Evolutionary conservation across 805 yeast species (phyloP).

Genomic region (Saccharomyces kudriavzevii): DNA sequence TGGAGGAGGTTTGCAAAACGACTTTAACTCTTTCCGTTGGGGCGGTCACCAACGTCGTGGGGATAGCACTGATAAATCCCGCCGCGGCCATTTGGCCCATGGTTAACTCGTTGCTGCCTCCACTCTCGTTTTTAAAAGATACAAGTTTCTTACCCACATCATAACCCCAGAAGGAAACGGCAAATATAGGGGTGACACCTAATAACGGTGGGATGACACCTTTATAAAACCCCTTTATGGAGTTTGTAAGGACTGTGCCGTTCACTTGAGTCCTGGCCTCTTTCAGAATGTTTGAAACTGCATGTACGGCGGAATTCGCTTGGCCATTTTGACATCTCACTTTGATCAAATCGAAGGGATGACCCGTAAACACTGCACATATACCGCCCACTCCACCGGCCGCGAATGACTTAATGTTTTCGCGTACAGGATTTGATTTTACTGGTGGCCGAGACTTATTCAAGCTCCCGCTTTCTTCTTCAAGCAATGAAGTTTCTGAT

Average conservation of each 20-base stretch:
- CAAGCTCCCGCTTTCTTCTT: conserved; percentile 4
- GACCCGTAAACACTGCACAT: conserved; percentile 92
- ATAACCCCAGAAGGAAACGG: conserved; percentile 97
- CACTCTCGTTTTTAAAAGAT: conserved; percentile 32
- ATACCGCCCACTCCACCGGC: conserved; percentile 97
- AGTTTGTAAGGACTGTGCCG: conserved; percentile 12
- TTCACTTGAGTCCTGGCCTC: conserved; percentile 48
- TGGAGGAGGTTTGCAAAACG: conserved; percentile 69
- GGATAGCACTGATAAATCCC: conserved; percentile 89
- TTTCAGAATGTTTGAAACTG: conserved; percentile 62
- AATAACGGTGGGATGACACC: conserved; percentile 90
- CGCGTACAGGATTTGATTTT: conserved; percentile 25
- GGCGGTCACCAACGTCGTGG: conserved; percentile 93
- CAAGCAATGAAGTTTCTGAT: conserved; percentile 4
- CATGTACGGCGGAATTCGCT: conserved; percentile 55
- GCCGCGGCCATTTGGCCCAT: conserved; percentile 77
- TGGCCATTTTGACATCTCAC: conserved; percentile 77
- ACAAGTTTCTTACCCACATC: conserved; percentile 83
- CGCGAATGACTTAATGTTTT: conserved; percentile 76
- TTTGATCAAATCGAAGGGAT: conserved; percentile 89
- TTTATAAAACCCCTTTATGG: conserved; percentile 63
- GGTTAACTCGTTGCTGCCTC: conserved; percentile 34
- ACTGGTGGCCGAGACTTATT: not conserved
- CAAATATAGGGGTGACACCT: conserved; percentile 99
- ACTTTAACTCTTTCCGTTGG: conserved; percentile 96